Percentiles rank a stretch among this genome's conserved stretches.
These are phyloP conservation scores for Echinochloa phyllopogon DNA, from an alignment of 176 grass and related monocot species.

Conservation along the genomic window DNA sequence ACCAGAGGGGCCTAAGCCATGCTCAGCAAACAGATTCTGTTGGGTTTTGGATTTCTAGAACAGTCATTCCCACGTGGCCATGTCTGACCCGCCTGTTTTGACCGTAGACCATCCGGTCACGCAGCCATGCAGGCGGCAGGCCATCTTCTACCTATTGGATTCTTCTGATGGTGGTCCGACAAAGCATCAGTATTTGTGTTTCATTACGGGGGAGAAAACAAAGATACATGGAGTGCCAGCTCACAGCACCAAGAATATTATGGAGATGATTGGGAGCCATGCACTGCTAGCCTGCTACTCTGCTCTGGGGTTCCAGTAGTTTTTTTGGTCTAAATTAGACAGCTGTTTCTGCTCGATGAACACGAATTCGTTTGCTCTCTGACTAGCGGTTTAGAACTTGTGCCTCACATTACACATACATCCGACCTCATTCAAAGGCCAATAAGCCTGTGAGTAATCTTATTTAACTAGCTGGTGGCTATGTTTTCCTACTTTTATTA, in stretches of 20 bases:
- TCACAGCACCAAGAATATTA: neutral
- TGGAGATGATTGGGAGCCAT: neutral
- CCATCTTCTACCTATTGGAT: slow-evolving; percentile 31
- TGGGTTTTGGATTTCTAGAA: slow-evolving; percentile 31
- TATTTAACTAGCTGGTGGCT: neutral
- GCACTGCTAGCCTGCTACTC: neutral
- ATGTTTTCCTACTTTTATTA: neutral
- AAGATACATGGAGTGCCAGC: neutral
- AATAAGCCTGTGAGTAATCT: neutral
- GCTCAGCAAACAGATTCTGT: slow-evolving; percentile 24
- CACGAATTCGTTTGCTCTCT: neutral
- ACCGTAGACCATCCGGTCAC: neutral
- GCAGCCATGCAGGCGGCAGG: too few species aligned
- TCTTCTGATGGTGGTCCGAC: neutral
- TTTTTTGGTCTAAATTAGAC: neutral
- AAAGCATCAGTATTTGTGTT: neutral
- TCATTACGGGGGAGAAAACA: neutral
- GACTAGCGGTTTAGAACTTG: neutral
- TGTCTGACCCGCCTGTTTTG: slow-evolving; percentile 36
- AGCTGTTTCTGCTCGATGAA: neutral
- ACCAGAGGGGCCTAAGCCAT: slow-evolving; percentile 5
- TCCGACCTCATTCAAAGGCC: neutral
- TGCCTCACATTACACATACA: neutral
- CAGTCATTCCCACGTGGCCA: slow-evolving; percentile 23
- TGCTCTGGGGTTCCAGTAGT: neutral